Percentiles rank a stretch among this genome's conserved stretches.
Conservation (phyloP, 495 filamentous ascomycete genomes). For the Aspergillus ostianus region DNA sequence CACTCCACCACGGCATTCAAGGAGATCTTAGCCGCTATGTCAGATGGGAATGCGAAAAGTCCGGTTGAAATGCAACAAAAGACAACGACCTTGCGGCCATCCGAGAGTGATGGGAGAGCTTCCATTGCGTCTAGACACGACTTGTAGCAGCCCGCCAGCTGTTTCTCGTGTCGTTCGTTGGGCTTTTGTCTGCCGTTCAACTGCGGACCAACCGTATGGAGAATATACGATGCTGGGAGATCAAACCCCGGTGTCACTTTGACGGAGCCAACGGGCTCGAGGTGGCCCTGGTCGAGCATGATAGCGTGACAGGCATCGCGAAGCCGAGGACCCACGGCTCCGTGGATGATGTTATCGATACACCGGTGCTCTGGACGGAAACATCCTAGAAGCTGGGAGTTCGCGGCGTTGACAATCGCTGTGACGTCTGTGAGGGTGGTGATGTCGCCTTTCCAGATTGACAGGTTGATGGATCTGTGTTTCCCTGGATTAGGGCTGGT, state of each 20-base stretch:
- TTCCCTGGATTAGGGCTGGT: not conserved
- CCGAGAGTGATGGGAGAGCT: constrained; percentile 8
- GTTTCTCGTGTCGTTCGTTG: not conserved
- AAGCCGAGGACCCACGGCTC: constrained; percentile 24
- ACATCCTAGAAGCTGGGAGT: constrained; percentile 22
- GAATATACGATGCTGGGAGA: constrained; percentile 18
- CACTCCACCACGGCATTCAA: constrained; percentile 20
- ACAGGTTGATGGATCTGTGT: constrained; percentile 1
- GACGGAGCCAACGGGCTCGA: constrained; percentile 16
- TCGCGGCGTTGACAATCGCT: constrained; percentile 29
- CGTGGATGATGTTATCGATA: constrained; percentile 31
- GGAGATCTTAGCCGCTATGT: constrained; percentile 18
- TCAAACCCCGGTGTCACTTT: constrained; percentile 25
- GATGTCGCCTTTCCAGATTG: constrained; percentile 29
- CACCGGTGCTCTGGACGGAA: constrained; percentile 26
- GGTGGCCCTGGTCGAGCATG: constrained; percentile 15
- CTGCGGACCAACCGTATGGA: constrained; percentile 30
- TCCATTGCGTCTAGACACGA: constrained; percentile 20
- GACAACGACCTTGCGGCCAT: constrained; percentile 21
- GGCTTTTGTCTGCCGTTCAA: constrained; percentile 11
- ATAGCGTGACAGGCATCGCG: constrained; percentile 22
- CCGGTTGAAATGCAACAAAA: constrained; percentile 31
- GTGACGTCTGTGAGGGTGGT: constrained; percentile 23
- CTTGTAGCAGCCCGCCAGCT: constrained; percentile 20
- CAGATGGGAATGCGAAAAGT: constrained; percentile 25